phyloP scores from a whole-genome alignment of 208 protist genomes.

The Blechomonas ayalai region DNA sequence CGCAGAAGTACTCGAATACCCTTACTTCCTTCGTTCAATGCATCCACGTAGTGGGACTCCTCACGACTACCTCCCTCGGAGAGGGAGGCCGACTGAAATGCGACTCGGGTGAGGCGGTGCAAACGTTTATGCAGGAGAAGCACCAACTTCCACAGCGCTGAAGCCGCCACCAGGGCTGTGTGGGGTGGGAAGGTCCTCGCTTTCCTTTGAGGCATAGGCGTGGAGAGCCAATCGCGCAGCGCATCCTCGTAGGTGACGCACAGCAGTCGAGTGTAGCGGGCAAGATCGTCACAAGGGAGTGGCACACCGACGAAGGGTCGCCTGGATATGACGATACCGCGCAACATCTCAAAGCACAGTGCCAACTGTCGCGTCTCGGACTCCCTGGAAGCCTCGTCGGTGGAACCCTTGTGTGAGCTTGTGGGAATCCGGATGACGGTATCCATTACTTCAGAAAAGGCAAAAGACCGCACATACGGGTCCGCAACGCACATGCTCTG shows the following conservation, averaged over 20 bases:
- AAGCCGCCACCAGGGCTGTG: conserved; percentile 35
- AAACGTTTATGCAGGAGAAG: conserved; percentile 55
- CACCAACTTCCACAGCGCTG: conserved; percentile 41
- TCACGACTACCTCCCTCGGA: not conserved
- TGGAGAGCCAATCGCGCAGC: conserved; percentile 13
- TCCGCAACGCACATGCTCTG: conserved; percentile 62
- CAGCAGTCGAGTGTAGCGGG: conserved; percentile 55
- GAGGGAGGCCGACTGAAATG: conserved; percentile 11
- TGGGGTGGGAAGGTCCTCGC: conserved; percentile 13
- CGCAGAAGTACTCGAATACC: conserved; percentile 44
- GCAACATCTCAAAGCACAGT: conserved; percentile 52
- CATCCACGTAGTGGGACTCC: conserved; percentile 17
- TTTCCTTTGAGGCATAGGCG: conserved; percentile 1
- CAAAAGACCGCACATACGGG: conserved; percentile 51
- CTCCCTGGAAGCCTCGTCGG: not conserved
- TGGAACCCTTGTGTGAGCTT: not conserved
- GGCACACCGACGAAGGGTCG: conserved; percentile 7
- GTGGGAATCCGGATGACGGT: conserved; percentile 33
- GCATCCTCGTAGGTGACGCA: conserved; percentile 74
- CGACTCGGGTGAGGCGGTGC: conserved; percentile 32
- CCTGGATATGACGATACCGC: conserved; percentile 39
- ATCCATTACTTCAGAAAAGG: conserved; percentile 68
- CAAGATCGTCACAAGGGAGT: conserved; percentile 23
- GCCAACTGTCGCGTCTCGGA: conserved; percentile 15
- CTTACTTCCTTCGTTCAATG: conserved; percentile 49